phyloP scores from a whole-genome alignment of 805 yeast genomes.

The Barnettozyma vustinii region DNA sequence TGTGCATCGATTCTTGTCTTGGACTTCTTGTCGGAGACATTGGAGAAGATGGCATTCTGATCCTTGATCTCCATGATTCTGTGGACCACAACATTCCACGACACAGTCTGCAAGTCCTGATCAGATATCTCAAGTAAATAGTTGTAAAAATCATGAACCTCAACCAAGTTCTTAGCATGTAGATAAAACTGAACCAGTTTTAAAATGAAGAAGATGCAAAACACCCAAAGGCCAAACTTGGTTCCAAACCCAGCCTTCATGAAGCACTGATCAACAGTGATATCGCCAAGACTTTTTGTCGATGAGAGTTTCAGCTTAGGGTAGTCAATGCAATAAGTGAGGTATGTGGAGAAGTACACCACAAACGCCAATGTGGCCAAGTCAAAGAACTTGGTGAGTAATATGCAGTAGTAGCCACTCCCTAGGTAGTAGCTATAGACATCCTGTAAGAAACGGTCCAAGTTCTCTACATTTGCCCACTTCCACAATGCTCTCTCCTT shows the following conservation, averaged over 20 bases:
- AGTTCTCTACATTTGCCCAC: conserved; percentile 94
- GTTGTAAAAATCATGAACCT: conserved; percentile 70
- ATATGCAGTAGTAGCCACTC: conserved; percentile 78
- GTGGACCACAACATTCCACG: conserved; percentile 85
- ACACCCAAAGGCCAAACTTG: conserved; percentile 58
- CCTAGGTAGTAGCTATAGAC: conserved; percentile 81
- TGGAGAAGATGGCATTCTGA: conserved; percentile 59
- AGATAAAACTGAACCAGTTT: conserved; percentile 51
- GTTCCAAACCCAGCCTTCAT: conserved; percentile 43
- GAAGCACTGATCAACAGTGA: conserved; percentile 34
- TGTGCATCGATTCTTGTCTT: conserved; percentile 83
- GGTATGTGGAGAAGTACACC: conserved; percentile 69
- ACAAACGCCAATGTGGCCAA: conserved; percentile 74
- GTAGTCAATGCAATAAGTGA: conserved; percentile 78
- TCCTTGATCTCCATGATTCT: conserved; percentile 70
- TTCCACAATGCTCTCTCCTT: conserved; percentile 83
- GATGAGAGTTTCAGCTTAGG: conserved; percentile 34
- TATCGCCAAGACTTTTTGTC: conserved; percentile 25
- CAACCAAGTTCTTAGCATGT: conserved; percentile 63
- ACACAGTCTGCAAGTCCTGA: conserved; percentile 83
- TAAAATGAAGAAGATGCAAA: conserved; percentile 47
- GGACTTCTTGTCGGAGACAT: conserved; percentile 54
- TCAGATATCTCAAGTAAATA: conserved; percentile 68
- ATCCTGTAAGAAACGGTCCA: conserved; percentile 81
- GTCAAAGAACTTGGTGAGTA: conserved; percentile 60